These are phyloP conservation scores for Cryptosporidium ubiquitum DNA, from an alignment of 169 alveolate genomes.

Conservation along the genomic window DNA sequence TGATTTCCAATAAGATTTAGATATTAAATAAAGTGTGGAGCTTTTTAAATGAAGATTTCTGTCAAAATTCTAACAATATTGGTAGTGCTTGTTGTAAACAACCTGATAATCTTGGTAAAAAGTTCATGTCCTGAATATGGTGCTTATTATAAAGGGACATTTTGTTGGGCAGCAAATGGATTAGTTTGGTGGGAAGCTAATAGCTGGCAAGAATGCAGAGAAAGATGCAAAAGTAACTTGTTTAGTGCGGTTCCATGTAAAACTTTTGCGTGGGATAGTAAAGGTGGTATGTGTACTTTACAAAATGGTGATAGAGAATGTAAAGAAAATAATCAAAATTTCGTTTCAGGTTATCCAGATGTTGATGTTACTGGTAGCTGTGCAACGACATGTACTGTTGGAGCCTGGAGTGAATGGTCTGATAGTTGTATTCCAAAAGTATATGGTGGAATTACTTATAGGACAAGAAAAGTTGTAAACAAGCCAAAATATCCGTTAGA, in stretches of 20 bases:
- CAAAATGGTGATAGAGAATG: conserved; percentile 56
- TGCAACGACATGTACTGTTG: conserved; percentile 71
- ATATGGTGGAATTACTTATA: conserved; percentile 58
- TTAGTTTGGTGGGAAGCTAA: conserved; percentile 65
- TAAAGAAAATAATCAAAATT: not conserved
- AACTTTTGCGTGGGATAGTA: conserved; percentile 41
- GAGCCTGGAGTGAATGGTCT: conserved; percentile 44
- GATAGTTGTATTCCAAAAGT: conserved; percentile 59
- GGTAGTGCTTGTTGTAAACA: not conserved
- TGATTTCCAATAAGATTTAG: not conserved
- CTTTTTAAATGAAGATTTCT: not conserved
- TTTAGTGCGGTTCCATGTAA: conserved; percentile 18
- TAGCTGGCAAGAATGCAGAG: conserved; percentile 73
- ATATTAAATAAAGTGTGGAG: not conserved
- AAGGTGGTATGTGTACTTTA: conserved; percentile 62
- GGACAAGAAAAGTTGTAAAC: conserved; percentile 23
- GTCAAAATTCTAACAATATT: not conserved
- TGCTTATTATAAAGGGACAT: conserved; percentile 16
- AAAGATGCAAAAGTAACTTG: conserved; percentile 49
- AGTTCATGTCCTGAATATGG: conserved; percentile 15
- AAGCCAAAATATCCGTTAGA: conserved; percentile 61
- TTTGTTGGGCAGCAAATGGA: conserved; percentile 38
- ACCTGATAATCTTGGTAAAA: not conserved
- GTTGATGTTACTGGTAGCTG: conserved; percentile 28
- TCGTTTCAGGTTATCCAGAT: conserved; percentile 29